phyloP scores from a whole-genome alignment of 2,329 filamentous ascomycete genomes.

The Anthostomella pinea region DNA sequence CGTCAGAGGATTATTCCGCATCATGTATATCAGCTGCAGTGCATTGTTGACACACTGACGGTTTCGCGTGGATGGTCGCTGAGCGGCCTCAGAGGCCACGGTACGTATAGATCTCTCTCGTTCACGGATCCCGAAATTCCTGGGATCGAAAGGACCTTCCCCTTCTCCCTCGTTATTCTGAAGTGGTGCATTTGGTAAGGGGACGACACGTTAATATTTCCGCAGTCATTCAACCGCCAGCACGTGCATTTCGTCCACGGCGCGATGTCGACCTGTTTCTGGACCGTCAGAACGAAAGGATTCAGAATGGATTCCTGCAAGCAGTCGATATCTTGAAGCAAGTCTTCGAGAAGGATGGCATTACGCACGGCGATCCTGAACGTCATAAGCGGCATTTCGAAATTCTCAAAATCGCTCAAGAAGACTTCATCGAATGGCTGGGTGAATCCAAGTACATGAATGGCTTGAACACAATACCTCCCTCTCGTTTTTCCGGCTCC shows the following conservation, averaged over 20 bases:
- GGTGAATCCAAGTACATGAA: constrained; percentile 36
- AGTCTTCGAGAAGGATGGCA: constrained; percentile 28
- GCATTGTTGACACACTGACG: constrained; percentile 46
- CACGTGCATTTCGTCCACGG: constrained; percentile 34
- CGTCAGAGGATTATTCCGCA: constrained; percentile 41
- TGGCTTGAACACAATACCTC: constrained; percentile 35
- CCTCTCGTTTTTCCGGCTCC: constrained; percentile 40
- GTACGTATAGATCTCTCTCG: too few relatives aligned
- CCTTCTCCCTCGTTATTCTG: too few relatives aligned
- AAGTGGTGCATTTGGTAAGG: too few relatives aligned
- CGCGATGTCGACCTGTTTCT: constrained; percentile 44
- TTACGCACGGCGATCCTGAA: constrained; percentile 8
- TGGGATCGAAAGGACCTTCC: too few relatives aligned
- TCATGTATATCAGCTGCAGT: constrained; percentile 49
- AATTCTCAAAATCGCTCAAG: constrained; percentile 24
- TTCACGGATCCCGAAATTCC: too few relatives aligned
- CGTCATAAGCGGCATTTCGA: constrained; percentile 16
- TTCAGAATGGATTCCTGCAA: constrained; percentile 30
- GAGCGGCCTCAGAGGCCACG: constrained; percentile 32
- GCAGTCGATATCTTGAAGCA: constrained; percentile 30
- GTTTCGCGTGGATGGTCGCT: constrained; percentile 43
- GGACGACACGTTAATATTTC: too few relatives aligned
- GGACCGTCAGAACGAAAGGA: constrained; percentile 32
- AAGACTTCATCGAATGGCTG: constrained; percentile 37
- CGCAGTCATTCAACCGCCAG: constrained; percentile 33